phyloP scores from a whole-genome alignment of 129 eudicot genomes.

The Solidago caesia region DNA sequence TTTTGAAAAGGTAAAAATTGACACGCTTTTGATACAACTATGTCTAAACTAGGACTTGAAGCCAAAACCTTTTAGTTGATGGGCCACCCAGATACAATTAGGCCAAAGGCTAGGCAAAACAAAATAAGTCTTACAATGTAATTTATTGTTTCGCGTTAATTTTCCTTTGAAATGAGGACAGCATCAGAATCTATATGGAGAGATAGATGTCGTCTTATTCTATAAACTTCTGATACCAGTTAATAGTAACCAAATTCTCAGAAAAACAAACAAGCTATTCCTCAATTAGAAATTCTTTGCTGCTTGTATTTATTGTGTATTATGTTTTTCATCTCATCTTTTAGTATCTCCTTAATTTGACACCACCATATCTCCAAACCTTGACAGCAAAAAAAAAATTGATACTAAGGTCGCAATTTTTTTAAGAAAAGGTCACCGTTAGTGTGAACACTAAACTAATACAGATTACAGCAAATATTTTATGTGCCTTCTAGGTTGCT shows the following conservation, averaged over 20 bases:
- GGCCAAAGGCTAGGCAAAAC: too few relatives aligned
- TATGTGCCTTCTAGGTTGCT: not conserved
- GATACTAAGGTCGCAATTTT: not conserved
- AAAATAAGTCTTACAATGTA: too few relatives aligned
- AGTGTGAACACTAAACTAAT: not conserved
- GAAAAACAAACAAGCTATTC: not conserved
- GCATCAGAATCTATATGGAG: not conserved
- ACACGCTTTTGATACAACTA: too few relatives aligned
- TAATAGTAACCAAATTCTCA: not conserved
- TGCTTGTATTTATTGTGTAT: too few relatives aligned
- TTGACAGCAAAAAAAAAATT: not conserved
- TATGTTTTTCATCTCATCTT: not conserved
- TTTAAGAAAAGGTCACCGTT: not conserved
- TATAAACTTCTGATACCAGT: not conserved
- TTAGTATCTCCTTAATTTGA: too few relatives aligned
- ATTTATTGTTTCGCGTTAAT: too few relatives aligned
- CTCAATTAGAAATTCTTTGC: too few relatives aligned
- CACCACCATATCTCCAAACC: not conserved
- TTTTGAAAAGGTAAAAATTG: too few relatives aligned
- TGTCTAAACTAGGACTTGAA: too few relatives aligned
- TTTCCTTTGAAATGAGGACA: not conserved
- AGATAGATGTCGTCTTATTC: not conserved
- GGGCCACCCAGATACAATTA: too few relatives aligned
- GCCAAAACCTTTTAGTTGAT: too few relatives aligned
- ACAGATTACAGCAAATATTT: not conserved